Evolutionary conservation across 345 rosid genomes (phyloP).

Genomic region (Nephelium lappaceum): DNA sequence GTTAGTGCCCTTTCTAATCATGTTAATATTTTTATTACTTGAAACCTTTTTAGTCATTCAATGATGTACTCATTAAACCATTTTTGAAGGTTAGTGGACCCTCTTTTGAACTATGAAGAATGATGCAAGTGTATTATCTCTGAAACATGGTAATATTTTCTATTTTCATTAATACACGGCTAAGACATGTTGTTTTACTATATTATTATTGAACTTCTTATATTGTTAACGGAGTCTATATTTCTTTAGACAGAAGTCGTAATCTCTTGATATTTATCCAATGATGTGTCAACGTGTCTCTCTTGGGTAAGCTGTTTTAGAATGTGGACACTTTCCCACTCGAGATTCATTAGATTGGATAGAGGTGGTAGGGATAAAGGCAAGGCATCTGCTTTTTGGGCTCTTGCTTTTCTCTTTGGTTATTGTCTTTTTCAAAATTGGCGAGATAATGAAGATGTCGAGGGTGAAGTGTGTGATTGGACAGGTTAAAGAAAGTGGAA

Average conservation of each 20-base stretch:
- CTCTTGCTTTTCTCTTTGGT: neutral
- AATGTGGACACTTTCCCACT: neutral
- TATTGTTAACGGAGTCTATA: neutral
- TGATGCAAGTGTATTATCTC: too few relatives aligned
- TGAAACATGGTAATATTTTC: neutral
- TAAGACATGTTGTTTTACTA: neutral
- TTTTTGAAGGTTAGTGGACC: neutral
- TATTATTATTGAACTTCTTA: neutral
- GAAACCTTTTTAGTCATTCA: neutral
- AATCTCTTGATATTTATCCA: neutral
- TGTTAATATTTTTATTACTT: neutral
- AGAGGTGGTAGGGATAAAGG: neutral
- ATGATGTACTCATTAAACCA: neutral
- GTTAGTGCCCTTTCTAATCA: neutral
- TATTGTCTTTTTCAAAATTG: neutral
- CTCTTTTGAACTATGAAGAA: neutral
- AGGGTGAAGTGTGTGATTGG: neutral
- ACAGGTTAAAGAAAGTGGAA: neutral
- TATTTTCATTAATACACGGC: neutral
- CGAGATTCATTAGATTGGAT: conserved; percentile 14
- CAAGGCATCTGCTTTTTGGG: neutral
- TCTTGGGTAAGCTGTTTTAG: neutral
- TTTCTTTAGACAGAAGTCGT: neutral
- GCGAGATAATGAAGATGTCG: neutral
- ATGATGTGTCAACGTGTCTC: neutral